A percentile compares a stretch with the other conserved stretches of the same genome.
phyloP scores from a whole-genome alignment of 805 yeast species.

The Candida vaughaniae region DNA sequence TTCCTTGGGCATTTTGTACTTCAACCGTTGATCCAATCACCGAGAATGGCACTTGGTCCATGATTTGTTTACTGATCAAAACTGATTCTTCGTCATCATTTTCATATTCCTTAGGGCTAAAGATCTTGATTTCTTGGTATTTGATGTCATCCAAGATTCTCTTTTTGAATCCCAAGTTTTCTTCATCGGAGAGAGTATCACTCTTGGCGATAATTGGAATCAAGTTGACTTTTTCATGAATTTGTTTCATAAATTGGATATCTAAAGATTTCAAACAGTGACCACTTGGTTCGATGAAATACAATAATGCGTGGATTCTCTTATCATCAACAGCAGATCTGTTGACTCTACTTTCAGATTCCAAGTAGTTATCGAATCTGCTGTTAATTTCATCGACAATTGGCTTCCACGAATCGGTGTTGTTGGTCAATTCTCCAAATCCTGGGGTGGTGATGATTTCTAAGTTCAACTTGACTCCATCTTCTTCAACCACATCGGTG shows the following conservation, averaged over 20 bases:
- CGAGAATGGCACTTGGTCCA: conserved; percentile 83
- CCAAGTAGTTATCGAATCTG: conserved; percentile 86
- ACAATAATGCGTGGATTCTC: conserved; percentile 89
- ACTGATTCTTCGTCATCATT: conserved; percentile 84
- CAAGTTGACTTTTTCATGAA: conserved; percentile 88
- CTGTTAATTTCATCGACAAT: conserved; percentile 84
- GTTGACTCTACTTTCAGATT: conserved; percentile 80
- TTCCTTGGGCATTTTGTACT: conserved; percentile 70
- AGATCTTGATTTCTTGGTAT: conserved; percentile 67
- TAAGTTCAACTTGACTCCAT: conserved; percentile 82
- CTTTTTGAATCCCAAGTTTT: conserved; percentile 70
- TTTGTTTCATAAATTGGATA: conserved; percentile 79
- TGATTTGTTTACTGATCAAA: conserved; percentile 61
- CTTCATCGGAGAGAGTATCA: conserved; percentile 88
- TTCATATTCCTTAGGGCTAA: conserved; percentile 75
- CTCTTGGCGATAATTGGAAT: conserved; percentile 95
- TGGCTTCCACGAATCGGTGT: conserved; percentile 76
- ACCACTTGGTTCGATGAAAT: conserved; percentile 96
- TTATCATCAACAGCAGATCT: conserved; percentile 72
- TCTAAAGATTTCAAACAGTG: conserved; percentile 89
- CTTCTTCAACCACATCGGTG: conserved; percentile 66
- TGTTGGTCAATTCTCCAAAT: conserved; percentile 83
- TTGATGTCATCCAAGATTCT: conserved; percentile 76
- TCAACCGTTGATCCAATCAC: conserved; percentile 84
- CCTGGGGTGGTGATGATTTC: conserved; percentile 91